Evolutionary conservation across 2,329 filamentous ascomycete species (phyloP).

Genomic region (Mycosphaerelloides madeirae): DNA sequence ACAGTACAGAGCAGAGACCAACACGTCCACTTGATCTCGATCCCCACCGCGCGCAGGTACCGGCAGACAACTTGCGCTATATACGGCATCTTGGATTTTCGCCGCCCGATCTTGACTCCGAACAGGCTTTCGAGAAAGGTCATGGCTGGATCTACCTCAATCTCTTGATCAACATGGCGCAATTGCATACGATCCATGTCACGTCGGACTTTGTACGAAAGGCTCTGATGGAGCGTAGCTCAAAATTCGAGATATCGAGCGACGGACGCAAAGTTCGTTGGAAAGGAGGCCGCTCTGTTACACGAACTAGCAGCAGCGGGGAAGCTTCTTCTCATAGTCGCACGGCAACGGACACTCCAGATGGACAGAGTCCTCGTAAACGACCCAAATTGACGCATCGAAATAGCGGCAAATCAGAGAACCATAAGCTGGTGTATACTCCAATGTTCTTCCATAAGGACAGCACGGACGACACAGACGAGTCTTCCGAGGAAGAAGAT

Average conservation of each 20-base stretch:
- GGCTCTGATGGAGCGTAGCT: slow-evolving; percentile 65
- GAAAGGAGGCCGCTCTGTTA: slow-evolving; percentile 64
- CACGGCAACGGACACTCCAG: slow-evolving; percentile 15
- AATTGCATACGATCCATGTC: slow-evolving; percentile 80
- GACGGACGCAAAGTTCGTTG: slow-evolving; percentile 78
- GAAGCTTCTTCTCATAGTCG: slow-evolving; percentile 20
- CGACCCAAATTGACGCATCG: slow-evolving; percentile 25
- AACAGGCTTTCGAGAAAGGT: slow-evolving; percentile 54
- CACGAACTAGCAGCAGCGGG: slow-evolving; percentile 56
- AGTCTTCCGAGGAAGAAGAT: slow-evolving; percentile 32
- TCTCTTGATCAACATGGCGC: slow-evolving; percentile 72
- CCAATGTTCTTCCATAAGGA: slow-evolving; percentile 47
- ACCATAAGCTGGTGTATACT: slow-evolving; percentile 41
- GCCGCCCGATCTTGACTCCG: slow-evolving; percentile 52
- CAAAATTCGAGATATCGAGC: slow-evolving; percentile 69
- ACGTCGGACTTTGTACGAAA: slow-evolving; percentile 71
- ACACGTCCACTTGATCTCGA: slow-evolving; percentile 74
- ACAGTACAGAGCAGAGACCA: slow-evolving; percentile 60
- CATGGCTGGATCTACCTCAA: slow-evolving; percentile 83
- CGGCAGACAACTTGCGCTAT: slow-evolving; percentile 73
- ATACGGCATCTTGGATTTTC: slow-evolving; percentile 68
- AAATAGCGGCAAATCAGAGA: slow-evolving; percentile 14
- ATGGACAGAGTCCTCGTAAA: slow-evolving; percentile 27
- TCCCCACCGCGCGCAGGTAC: slow-evolving; percentile 68
- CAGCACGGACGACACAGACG: slow-evolving; percentile 37